These are phyloP conservation scores for Raffaelea albimanens DNA, from an alignment of 2,329 filamentous ascomycete species.

Conservation along the genomic window DNA sequence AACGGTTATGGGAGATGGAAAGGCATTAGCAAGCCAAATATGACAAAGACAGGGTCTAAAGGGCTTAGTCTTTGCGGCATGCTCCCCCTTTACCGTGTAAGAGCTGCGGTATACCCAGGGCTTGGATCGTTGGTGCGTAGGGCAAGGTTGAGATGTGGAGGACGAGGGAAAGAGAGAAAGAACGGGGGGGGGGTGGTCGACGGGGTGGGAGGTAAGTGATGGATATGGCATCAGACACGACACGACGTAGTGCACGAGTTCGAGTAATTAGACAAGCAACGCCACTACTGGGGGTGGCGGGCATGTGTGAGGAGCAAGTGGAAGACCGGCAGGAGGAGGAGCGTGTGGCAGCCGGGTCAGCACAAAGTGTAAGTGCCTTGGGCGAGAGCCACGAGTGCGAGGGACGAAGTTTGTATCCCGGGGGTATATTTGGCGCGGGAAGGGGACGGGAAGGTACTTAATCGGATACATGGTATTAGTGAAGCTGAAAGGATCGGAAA, in stretches of 20 bases:
- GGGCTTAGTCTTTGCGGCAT: neutral
- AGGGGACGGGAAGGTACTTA: no score
- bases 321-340: neutral
- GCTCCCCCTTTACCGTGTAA: neutral
- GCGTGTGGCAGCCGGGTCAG: neutral
- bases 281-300: neutral
- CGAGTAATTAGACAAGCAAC: neutral
- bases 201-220: neutral
- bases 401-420: no score
- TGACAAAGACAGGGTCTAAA: conserved; percentile 1
- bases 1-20: neutral
- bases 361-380: neutral
- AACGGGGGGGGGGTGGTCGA: neutral
- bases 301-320: neutral
- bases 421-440: no score
- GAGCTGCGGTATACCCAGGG: neutral
- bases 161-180: neutral
- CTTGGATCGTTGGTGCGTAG: neutral
- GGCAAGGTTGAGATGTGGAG: neutral
- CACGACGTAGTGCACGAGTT: neutral
- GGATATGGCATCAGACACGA: neutral
- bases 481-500: conserved; percentile 2
- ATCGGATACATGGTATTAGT: neutral
- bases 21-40: neutral
- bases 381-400: no score